Evolutionary conservation across 2,329 filamentous ascomycete species (phyloP).

Genomic region (Hymenoscyphus occultus): DNA sequence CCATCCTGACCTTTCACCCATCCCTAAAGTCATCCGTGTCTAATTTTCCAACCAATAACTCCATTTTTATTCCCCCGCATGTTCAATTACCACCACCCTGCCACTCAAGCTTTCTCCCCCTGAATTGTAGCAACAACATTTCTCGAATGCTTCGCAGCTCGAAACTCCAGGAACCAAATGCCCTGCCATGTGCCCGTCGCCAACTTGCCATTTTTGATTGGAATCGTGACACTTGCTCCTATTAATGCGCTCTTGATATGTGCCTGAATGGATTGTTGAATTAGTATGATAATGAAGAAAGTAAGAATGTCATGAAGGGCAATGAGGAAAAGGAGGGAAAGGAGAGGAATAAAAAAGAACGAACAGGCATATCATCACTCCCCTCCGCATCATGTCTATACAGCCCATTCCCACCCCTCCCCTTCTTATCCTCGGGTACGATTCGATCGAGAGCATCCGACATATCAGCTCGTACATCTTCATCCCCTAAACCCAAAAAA

Average conservation of each 20-base stretch:
- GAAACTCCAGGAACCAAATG: constrained; percentile 94
- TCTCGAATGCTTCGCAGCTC: constrained; percentile 70
- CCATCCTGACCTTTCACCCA: neutral
- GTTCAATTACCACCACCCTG: neutral
- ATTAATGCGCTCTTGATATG: constrained; percentile 91
- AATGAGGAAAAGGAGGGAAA: too few species aligned
- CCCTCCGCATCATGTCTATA: constrained; percentile 90
- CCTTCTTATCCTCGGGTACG: constrained; percentile 75
- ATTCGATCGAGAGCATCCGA: constrained; percentile 88
- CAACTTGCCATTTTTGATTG: constrained; percentile 81
- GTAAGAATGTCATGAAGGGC: too few species aligned
- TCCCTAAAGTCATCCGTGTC: neutral
- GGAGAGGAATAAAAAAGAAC: constrained; percentile 29
- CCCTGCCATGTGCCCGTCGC: constrained; percentile 75
- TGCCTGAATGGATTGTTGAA: constrained; percentile 48
- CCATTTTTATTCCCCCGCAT: neutral
- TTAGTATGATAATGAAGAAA: too few species aligned
- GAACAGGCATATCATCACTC: constrained; percentile 86
- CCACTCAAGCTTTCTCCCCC: constrained; percentile 52
- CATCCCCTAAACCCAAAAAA: constrained; percentile 43
- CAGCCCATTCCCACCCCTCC: constrained; percentile 56
- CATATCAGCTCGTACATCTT: constrained; percentile 84
- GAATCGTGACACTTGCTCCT: constrained; percentile 85
- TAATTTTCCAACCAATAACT: neutral
- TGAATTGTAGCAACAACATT: constrained; percentile 92